Percentiles rank a stretch among this genome's conserved stretches.
phyloP scores from a whole-genome alignment of 192 early-diverging fungal genomes.

The Podila minutissima region DNA sequence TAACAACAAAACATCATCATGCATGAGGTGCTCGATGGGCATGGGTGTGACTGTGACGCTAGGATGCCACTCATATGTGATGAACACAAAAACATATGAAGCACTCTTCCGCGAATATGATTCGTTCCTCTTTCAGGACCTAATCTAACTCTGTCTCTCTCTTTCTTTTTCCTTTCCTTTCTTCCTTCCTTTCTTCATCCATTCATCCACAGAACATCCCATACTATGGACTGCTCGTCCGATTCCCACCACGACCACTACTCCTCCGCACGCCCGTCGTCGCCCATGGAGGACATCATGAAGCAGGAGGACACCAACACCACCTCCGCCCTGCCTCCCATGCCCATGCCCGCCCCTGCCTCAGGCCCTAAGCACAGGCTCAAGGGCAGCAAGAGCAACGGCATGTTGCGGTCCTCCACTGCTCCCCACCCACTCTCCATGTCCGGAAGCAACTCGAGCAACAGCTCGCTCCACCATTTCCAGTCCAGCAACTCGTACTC shows the following conservation, averaged over 20 bases:
- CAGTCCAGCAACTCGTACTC: conserved; percentile 31
- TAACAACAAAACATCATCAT: background rate
- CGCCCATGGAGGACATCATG: conserved; percentile 7
- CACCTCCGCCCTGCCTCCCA: conserved; percentile 12
- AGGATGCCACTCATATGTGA: too few species aligned
- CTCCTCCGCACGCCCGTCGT: background rate
- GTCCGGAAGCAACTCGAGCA: conserved; percentile 6
- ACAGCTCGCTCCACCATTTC: conserved; percentile 37
- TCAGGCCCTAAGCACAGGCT: conserved; percentile 28
- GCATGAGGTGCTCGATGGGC: too few species aligned
- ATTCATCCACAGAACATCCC: background rate
- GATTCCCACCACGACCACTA: background rate
- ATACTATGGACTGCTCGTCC: too few species aligned
- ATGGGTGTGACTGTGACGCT: too few species aligned
- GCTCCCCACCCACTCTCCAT: conserved; percentile 35
- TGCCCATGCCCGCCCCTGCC: conserved; percentile 11
- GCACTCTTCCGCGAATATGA: background rate
- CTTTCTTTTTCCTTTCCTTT: background rate
- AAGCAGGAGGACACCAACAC: conserved; percentile 3
- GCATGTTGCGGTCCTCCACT: conserved; percentile 35
- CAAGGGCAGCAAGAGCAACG: conserved; percentile 44
- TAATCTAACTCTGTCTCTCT: background rate
- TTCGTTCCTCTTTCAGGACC: background rate
- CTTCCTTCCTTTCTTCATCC: background rate
- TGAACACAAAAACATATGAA: too few species aligned